These are phyloP conservation scores for Phytopythium aichiense DNA, from an alignment of 352 stramenopile genomes.

Conservation along the genomic window DNA sequence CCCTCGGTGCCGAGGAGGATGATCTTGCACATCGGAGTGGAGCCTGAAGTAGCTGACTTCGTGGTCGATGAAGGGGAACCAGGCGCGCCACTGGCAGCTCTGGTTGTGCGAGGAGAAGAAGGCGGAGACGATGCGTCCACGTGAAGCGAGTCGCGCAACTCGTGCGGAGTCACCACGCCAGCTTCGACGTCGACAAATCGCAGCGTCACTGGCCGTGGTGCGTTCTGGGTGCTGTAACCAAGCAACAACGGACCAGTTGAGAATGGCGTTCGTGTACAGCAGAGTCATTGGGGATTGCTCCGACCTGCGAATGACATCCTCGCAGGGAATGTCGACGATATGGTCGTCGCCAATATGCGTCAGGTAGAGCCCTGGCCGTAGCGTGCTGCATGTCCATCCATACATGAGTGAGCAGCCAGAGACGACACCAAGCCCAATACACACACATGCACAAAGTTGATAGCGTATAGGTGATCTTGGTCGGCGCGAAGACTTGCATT, in stretches of 20 bases:
- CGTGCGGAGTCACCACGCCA: slow-evolving; percentile 68
- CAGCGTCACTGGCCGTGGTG: slow-evolving; percentile 50
- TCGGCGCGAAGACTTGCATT: slow-evolving; percentile 52
- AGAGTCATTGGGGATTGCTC: background rate
- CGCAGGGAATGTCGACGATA: slow-evolving; percentile 52
- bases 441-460: background rate
- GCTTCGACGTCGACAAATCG: slow-evolving; percentile 76
- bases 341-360: slow-evolving; percentile 81
- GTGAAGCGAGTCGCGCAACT: slow-evolving; percentile 59
- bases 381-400: slow-evolving; percentile 19
- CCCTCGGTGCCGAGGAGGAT: slow-evolving; percentile 74
- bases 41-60: background rate
- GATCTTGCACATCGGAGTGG: slow-evolving; percentile 55
- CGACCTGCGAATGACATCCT: slow-evolving; percentile 61
- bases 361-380: slow-evolving; percentile 70
- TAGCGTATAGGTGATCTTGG: slow-evolving; percentile 53
- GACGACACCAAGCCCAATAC: too few species aligned
- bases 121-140: slow-evolving; percentile 28
- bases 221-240: slow-evolving; percentile 39
- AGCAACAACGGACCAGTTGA: background rate
- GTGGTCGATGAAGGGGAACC: background rate
- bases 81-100: background rate
- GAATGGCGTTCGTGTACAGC: background rate
- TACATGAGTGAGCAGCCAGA: background rate
- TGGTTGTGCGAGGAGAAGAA: slow-evolving; percentile 8